Base-by-base conservation (phyloP, 1,284 basidiomycete genomes). In the Ustilago vetiveriae region DNA sequence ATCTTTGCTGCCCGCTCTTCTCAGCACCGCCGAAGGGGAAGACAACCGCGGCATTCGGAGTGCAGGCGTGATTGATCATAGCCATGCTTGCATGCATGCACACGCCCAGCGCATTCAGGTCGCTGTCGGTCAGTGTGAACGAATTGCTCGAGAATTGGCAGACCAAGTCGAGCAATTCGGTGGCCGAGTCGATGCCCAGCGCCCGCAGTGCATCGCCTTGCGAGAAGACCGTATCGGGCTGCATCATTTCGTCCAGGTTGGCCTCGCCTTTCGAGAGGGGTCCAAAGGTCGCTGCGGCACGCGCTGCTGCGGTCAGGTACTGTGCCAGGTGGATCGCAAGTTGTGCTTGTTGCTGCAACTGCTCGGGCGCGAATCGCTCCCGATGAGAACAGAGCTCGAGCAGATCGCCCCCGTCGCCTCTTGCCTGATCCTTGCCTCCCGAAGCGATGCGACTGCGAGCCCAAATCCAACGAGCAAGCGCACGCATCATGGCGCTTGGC, bases 1-100 rank as follows among this genome's bases (percentile, higher is more conserved):
- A 59, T 21, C 46, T 50, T 32, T 46, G 50, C 49, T 54, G 57
- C 1, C 23, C 83, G 62, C 14, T 86, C 84, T 57, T 53, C 21
- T 41, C 44, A 17, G 52, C 71, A 8, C 68, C 66, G 11, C 82
- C 83, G 4, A 73, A 71, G 33, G 94, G 93, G 79, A 94, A 97
- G 1, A 97, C 92, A 24, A 94, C 87, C 23, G 90, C 91, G 0
- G 90, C 92, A 72, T 96, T 95, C 0, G 94, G 94, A 21, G 87
- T 86, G 77, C 94, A 98, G 0, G 92, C 91, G 79, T 98, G 94
- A 75, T 97, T 98, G 70, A 91, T 86, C 27, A 97, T 85, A 0
- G 94, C 92, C 10, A 89, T 84, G 0, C 87, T 73, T 0, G 93
- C 92, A 0, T 91, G 90, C 23, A 94, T 85, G 26, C 89, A 88